Conservation (phyloP, 768 basidiomycete genomes). For the Chalciporus piperatus region DNA sequence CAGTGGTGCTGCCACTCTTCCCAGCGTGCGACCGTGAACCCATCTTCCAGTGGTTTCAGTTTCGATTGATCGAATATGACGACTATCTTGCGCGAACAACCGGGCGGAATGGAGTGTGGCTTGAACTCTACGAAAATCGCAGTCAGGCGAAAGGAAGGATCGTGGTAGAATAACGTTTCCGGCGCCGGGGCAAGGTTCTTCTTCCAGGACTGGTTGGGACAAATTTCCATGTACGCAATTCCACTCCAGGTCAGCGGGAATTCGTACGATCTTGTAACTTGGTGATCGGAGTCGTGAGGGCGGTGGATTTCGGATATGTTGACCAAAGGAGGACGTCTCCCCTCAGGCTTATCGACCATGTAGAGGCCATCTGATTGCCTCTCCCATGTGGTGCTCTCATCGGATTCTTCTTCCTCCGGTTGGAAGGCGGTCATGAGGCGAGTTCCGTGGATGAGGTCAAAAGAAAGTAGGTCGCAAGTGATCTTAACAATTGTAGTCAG, state of each 20-base stretch:
- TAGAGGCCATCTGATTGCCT: slow-evolving; percentile 32
- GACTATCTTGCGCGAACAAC: slow-evolving; percentile 41
- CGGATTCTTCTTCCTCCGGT: slow-evolving; percentile 33
- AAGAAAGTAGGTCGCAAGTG: slow-evolving; percentile 30
- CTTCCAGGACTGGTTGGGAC: slow-evolving; percentile 44
- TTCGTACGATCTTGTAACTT: slow-evolving; percentile 39
- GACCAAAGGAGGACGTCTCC: slow-evolving; percentile 31
- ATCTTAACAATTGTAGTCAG: slow-evolving; percentile 15
- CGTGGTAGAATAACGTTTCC: slow-evolving; percentile 54
- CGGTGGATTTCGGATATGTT: slow-evolving; percentile 21
- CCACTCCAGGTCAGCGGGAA: slow-evolving; percentile 52
- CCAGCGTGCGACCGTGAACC: slow-evolving; percentile 51
- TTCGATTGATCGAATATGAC: slow-evolving; percentile 55
- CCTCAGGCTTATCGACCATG: slow-evolving; percentile 21
- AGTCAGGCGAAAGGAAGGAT: slow-evolving; percentile 49
- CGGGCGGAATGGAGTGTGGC: slow-evolving; percentile 33
- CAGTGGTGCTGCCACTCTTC: slow-evolving; percentile 47
- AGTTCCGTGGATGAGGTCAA: slow-evolving; percentile 28
- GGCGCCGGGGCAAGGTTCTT: slow-evolving; percentile 35
- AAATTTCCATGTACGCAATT: slow-evolving; percentile 43
- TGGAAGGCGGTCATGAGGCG: slow-evolving; percentile 26
- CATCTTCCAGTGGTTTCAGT: slow-evolving; percentile 42
- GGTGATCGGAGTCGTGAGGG: slow-evolving; percentile 7
- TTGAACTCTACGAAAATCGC: slow-evolving; percentile 43
- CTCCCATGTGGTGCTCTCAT: slow-evolving; percentile 29